Conservation (phyloP, 2,329 filamentous ascomycete genomes). For the Cordyceps javanica region DNA sequence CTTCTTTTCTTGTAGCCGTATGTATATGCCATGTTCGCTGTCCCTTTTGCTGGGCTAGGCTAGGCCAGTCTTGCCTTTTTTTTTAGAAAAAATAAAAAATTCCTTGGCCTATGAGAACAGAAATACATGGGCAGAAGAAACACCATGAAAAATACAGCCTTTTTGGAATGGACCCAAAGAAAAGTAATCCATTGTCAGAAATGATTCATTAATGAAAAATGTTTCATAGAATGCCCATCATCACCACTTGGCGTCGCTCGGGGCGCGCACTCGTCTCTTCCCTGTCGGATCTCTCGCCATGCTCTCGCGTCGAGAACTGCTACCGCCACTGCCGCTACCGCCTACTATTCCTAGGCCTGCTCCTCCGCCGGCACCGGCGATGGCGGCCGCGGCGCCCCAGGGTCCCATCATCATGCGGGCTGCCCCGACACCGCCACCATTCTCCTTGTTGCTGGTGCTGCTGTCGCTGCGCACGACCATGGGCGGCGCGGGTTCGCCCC, state of each 20-base stretch:
- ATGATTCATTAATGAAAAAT: background rate
- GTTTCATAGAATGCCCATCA: background rate
- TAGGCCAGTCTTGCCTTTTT: too few relatives aligned
- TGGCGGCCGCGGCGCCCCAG: slow-evolving; percentile 13
- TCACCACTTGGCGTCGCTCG: slow-evolving; percentile 9
- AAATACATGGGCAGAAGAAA: too few relatives aligned
- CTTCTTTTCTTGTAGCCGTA: too few relatives aligned
- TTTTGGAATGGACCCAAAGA: too few relatives aligned
- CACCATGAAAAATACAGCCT: too few relatives aligned
- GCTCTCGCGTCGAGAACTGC: background rate
- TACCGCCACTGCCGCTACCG: background rate
- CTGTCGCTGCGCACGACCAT: slow-evolving; percentile 34
- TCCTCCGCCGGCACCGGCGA: slow-evolving; percentile 14
- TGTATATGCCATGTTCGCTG: too few relatives aligned
- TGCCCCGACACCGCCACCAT: slow-evolving; percentile 15
- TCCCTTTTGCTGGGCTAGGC: too few relatives aligned
- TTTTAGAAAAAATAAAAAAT: too few relatives aligned
- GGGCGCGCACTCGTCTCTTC: slow-evolving; percentile 5
- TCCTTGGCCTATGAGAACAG: too few relatives aligned
- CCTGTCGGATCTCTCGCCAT: background rate
- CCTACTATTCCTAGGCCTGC: too few relatives aligned
- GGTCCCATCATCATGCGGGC: slow-evolving; percentile 13
- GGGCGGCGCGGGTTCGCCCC: slow-evolving; percentile 20
- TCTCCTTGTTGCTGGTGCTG: slow-evolving; percentile 35
- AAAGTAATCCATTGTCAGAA: too few relatives aligned